Evolutionary conservation across 179 eudicot species (phyloP).

Genomic region (Camellia oleifera): DNA sequence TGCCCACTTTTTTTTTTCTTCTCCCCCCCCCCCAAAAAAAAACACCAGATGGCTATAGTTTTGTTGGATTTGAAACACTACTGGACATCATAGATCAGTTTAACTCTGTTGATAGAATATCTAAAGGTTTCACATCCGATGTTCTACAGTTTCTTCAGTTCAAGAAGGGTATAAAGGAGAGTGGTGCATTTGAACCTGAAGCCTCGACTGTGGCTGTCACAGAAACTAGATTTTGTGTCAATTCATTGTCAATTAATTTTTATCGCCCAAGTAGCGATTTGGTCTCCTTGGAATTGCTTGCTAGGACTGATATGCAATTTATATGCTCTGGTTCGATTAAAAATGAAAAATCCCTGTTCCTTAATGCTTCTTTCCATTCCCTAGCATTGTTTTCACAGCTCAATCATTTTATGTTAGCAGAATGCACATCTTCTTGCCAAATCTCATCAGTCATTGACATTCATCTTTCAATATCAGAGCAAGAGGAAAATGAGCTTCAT

Average conservation of each 20-base stretch:
- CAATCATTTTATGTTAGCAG: slow-evolving; percentile 47
- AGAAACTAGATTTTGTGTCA: slow-evolving; percentile 47
- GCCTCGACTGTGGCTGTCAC: slow-evolving; percentile 27
- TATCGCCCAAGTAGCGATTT: slow-evolving; percentile 31
- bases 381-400: slow-evolving; percentile 47
- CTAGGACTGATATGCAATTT: slow-evolving; percentile 56
- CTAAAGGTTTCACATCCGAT: slow-evolving; percentile 57
- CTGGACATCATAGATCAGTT: slow-evolving; percentile 54
- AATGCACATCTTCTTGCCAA: slow-evolving; percentile 40
- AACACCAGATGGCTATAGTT: slow-evolving; percentile 38
- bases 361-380: slow-evolving; percentile 48
- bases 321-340: slow-evolving; percentile 45
- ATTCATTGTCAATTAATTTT: slow-evolving; percentile 46
- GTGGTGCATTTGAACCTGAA: slow-evolving; percentile 25
- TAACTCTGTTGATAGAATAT: slow-evolving; percentile 52
- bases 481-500: slow-evolving; percentile 38
- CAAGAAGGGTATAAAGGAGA: slow-evolving; percentile 38
- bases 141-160: slow-evolving; percentile 53
- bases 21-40: neutral
- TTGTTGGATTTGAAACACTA: slow-evolving; percentile 54
- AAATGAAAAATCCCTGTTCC: slow-evolving; percentile 36
- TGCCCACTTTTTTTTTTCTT: slow-evolving; percentile 1
- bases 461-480: slow-evolving; percentile 33
- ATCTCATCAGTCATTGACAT: slow-evolving; percentile 51
- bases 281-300: slow-evolving; percentile 33